Conservation (phyloP, 495 filamentous ascomycete genomes). For the Parathielavia hyrcaniae region DNA sequence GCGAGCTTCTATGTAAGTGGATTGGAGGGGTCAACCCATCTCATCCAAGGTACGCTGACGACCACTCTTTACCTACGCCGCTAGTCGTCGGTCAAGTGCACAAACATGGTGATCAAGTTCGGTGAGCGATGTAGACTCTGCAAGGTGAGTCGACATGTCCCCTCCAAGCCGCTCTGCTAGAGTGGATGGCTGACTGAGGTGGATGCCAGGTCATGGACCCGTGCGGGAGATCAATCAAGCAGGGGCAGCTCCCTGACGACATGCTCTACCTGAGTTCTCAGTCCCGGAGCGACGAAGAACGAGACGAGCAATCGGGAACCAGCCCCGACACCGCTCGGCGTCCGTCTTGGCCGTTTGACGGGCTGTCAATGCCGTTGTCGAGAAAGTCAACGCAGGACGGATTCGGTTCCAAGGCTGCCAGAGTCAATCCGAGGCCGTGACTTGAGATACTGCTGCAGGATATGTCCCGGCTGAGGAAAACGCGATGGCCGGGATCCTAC, state of each 20-base stretch:
- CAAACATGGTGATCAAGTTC: constrained; percentile 41
- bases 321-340: neutral
- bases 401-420: neutral
- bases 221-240: constrained; percentile 24
- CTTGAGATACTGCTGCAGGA: neutral
- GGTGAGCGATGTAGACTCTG: constrained; percentile 44
- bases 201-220: neutral
- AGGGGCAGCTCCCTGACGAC: constrained; percentile 25
- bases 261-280: constrained; percentile 14
- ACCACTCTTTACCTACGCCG: neutral
- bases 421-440: neutral
- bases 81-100: constrained; percentile 42
- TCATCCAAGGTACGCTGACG: neutral
- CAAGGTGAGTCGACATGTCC: constrained; percentile 29
- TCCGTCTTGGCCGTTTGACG: neutral
- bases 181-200: neutral
- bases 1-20: constrained; percentile 49
- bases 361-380: neutral
- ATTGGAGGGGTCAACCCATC: neutral
- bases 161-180: neutral
- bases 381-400: neutral
- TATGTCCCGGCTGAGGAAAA: neutral
- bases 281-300: neutral
- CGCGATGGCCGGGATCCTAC: too few relatives aligned
- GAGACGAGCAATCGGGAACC: neutral